Base-by-base conservation (phyloP, 371 early-diverging fungal genomes). In the Mortierella sp. region DNA sequence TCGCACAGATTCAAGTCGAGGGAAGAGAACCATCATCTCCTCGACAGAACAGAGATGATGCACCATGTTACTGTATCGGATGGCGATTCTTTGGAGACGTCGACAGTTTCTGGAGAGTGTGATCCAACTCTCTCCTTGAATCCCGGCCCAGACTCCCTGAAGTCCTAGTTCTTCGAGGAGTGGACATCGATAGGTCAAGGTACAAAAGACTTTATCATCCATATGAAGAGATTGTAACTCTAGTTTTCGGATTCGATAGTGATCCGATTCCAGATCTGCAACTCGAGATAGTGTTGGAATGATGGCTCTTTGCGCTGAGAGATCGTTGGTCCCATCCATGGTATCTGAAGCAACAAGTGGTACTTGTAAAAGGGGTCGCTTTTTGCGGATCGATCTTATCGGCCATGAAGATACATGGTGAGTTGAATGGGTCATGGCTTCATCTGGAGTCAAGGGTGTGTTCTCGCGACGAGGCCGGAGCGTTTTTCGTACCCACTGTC, bases 121-220 rank as follows among this genome's bases (percentile, higher is more conserved):
- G 12, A 30, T 19, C 73, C 73, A 73, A 3, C 55, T 73, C 23
- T 46, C 56, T 28, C 1, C 14, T 11, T 48, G 62, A 23, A 67
- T 58, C 21, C 64, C 43, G 26, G 50, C n/a, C 67, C 68, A 73
- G 18, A 60, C 55, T 14, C 68, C 68, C 14, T 67, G 64, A 29
- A 67, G 59, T 14, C 7, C 29, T 14, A 73, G 60, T n/a, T 73
- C 64, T 26, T 73, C 73, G 59, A 73, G 52, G 11, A 58, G 15
- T 6, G 59, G 52, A 55, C 73, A 67, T 6, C 60, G 46, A n/a
- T 55, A 18, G 4, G 44, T 28, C 43, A 60, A 43, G 12, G 16
- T 46, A 37, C 64, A 64, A 47, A 70, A 60, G 16, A 64, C 64
- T 1, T 52, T 14, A 16, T 64, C 56, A n/a, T 70, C 64, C 70